phyloP scores from a whole-genome alignment of 805 yeast species.

The Candida hispaniensis region DNA sequence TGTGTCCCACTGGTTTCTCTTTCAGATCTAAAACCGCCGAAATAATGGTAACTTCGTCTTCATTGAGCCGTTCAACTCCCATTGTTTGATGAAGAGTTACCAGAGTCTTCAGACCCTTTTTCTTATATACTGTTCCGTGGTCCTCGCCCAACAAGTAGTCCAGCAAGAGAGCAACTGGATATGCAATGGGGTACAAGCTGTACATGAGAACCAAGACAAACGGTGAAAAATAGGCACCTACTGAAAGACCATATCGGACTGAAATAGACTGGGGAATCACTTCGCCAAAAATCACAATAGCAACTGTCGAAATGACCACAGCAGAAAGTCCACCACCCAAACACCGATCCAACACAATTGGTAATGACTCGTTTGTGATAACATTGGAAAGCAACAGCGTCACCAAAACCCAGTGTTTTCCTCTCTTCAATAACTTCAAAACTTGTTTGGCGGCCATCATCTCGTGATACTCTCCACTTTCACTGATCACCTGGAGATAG shows the following conservation, averaged over 20 bases:
- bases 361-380: constrained; percentile 87
- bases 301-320: constrained; percentile 82
- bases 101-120: constrained; percentile 83
- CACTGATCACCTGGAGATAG: constrained; percentile 77
- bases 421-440: constrained; percentile 56
- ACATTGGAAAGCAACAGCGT: constrained; percentile 78
- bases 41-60: constrained; percentile 93
- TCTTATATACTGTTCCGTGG: constrained; percentile 90
- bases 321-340: constrained; percentile 98
- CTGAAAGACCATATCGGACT: constrained; percentile 83
- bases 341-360: constrained; percentile 84
- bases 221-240: constrained; percentile 85
- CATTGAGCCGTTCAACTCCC: constrained; percentile 89
- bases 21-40: constrained; percentile 88
- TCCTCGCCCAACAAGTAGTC: constrained; percentile 86
- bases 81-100: constrained; percentile 88
- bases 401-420: constrained; percentile 94
- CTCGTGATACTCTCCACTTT: constrained; percentile 63
- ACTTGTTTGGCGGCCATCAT: constrained; percentile 62
- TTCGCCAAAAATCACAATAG: constrained; percentile 91
- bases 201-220: constrained; percentile 81
- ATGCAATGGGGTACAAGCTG: constrained; percentile 81
- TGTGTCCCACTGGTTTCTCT: constrained; percentile 73
- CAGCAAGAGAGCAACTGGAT: constrained; percentile 73
- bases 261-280: constrained; percentile 90